Conservation (phyloP, 2,329 filamentous ascomycete genomes). For the Nothopassalora personata region DNA sequence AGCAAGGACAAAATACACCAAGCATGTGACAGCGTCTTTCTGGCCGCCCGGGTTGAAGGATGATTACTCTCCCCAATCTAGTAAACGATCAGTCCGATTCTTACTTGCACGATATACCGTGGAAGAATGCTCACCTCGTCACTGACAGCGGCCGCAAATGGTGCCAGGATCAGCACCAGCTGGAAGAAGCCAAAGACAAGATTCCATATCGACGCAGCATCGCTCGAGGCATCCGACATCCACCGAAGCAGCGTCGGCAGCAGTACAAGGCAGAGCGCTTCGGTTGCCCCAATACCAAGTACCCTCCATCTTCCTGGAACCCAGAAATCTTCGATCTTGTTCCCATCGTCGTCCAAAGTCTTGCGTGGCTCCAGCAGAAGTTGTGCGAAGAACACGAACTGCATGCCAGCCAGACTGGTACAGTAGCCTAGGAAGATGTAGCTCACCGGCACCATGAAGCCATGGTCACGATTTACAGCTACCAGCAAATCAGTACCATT, state of each 20-base stretch:
- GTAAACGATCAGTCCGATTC: background rate
- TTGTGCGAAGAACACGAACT: constrained; percentile 16
- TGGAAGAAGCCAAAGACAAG: background rate
- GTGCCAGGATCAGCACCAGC: background rate
- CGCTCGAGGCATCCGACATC: background rate
- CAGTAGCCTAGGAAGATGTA: constrained; percentile 15
- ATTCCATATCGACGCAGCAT: background rate
- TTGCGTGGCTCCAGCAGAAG: constrained; percentile 7
- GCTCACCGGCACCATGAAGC: background rate
- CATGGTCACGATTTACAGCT: constrained; percentile 7
- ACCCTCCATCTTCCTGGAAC: background rate
- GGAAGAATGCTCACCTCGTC: background rate
- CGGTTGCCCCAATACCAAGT: background rate
- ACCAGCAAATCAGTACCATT: background rate
- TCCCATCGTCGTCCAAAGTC: background rate
- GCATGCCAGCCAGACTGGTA: constrained; percentile 13
- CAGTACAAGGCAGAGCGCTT: background rate
- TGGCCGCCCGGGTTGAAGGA: background rate
- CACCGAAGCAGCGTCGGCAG: background rate
- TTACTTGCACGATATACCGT: too few species aligned
- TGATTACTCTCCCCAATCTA: background rate
- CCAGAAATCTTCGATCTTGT: background rate
- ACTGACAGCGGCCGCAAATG: background rate
- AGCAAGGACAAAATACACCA: constrained; percentile 2
- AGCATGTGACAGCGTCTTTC: background rate